Conservation (phyloP, 2,329 filamentous ascomycete genomes). For the Trichoderma sp. region DNA sequence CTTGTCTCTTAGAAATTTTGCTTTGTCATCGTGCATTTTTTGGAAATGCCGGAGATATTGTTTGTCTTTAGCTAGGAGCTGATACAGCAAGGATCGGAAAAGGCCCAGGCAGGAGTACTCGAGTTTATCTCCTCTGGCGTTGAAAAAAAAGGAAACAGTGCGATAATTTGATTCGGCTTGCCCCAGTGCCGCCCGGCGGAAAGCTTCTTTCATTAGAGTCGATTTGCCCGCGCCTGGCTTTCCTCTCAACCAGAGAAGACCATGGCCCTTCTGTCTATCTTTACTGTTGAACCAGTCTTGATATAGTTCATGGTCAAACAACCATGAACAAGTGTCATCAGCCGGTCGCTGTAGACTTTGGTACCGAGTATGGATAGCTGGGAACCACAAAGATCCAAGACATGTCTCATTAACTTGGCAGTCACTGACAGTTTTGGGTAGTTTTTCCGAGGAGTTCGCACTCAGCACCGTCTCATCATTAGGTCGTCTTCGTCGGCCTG, state of each 20-base stretch:
- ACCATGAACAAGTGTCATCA: neutral
- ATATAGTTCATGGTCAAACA: neutral
- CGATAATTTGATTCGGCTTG: neutral
- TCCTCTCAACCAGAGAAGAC: neutral
- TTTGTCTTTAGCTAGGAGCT: too few species aligned
- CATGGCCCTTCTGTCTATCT: neutral
- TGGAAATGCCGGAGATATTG: too few species aligned
- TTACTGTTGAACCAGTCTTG: neutral
- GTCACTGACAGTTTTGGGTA: too few species aligned
- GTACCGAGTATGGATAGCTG: neutral
- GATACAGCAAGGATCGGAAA: neutral
- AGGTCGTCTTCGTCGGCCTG: too few species aligned
- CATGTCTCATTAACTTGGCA: neutral
- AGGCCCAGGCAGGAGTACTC: neutral
- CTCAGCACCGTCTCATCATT: too few species aligned
- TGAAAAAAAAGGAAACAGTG: neutral
- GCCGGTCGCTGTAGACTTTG: neutral
- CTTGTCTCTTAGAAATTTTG: too few species aligned
- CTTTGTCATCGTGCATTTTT: too few species aligned
- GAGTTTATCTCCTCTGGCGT: neutral
- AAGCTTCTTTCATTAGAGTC: neutral
- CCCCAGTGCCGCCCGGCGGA: neutral
- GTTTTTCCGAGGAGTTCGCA: too few species aligned
- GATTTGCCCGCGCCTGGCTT: neutral
- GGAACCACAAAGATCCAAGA: neutral